Conservation (phyloP, 257 asterid species). For the Nicotiana attenuata region DNA sequence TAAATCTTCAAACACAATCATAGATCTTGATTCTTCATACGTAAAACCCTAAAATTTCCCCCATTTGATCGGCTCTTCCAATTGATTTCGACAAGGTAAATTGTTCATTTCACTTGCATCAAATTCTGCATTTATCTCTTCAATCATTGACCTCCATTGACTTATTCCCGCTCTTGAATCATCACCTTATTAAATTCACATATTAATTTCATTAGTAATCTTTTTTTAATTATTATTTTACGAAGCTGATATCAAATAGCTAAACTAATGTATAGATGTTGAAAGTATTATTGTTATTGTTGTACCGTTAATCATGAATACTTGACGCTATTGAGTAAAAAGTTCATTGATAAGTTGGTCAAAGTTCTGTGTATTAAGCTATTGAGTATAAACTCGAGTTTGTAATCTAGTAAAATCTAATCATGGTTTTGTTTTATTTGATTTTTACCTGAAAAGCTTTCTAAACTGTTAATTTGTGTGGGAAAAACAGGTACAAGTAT, state of each 20-base stretch:
- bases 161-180: background rate
- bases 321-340: background rate
- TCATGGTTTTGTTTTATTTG: background rate
- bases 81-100: background rate
- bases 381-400: background rate
- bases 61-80: background rate
- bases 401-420: background rate
- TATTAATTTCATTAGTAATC: background rate
- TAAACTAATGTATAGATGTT: background rate
- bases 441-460: background rate
- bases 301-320: background rate
- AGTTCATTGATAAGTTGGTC: background rate
- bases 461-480: background rate
- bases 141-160: constrained; percentile 1
- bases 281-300: background rate
- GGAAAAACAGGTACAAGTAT: background rate
- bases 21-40: constrained; percentile 6
- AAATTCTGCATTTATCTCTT: background rate
- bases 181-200: background rate
- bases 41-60: constrained; percentile 5
- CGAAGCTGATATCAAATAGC: background rate
- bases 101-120: background rate
- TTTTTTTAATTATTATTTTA: background rate
- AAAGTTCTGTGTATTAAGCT: background rate
- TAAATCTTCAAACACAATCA: background rate